A percentile compares a stretch with the other conserved stretches of the same genome.
These are phyloP conservation scores for Phytophthora lateralis DNA, from an alignment of 352 stramenopile genomes.

Conservation along the genomic window DNA sequence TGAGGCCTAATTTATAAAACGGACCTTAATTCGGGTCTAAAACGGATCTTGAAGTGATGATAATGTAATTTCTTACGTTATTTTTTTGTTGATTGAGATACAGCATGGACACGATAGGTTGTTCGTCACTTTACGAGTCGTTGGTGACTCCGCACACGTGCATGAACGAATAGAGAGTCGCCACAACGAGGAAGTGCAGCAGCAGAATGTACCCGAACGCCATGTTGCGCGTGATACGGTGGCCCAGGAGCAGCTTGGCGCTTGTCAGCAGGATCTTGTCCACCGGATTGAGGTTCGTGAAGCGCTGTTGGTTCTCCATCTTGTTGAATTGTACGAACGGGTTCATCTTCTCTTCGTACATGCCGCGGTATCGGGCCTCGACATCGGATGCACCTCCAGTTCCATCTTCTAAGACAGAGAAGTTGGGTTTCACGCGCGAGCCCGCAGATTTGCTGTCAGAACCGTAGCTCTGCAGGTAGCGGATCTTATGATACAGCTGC, in stretches of 20 bases:
- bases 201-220: conserved; percentile 86
- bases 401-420: conserved; percentile 49
- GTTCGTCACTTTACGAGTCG: conserved; percentile 33
- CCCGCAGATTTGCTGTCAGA: conserved; percentile 23
- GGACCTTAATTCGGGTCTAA: too few relatives aligned
- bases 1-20: too few relatives aligned
- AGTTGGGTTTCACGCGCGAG: conserved; percentile 28
- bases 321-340: conserved; percentile 93
- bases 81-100: too few relatives aligned
- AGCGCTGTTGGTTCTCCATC: conserved; percentile 88
- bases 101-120: background rate
- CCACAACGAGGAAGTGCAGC: conserved; percentile 86
- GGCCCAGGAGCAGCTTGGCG: conserved; percentile 79
- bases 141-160: conserved; percentile 85
- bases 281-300: conserved; percentile 89
- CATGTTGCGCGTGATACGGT: conserved; percentile 85
- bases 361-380: conserved; percentile 79
- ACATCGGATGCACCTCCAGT: conserved; percentile 41
- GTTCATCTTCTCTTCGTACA: conserved; percentile 94
- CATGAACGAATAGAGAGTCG: conserved; percentile 89
- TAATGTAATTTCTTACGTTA: too few relatives aligned
- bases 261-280: conserved; percentile 92
- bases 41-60: too few relatives aligned
- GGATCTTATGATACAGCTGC: conserved; percentile 92
- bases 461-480: conserved; percentile 85